These are phyloP conservation scores for Gloeopeniophorella convolvens DNA, from an alignment of 768 basidiomycete genomes.

Conservation along the genomic window DNA sequence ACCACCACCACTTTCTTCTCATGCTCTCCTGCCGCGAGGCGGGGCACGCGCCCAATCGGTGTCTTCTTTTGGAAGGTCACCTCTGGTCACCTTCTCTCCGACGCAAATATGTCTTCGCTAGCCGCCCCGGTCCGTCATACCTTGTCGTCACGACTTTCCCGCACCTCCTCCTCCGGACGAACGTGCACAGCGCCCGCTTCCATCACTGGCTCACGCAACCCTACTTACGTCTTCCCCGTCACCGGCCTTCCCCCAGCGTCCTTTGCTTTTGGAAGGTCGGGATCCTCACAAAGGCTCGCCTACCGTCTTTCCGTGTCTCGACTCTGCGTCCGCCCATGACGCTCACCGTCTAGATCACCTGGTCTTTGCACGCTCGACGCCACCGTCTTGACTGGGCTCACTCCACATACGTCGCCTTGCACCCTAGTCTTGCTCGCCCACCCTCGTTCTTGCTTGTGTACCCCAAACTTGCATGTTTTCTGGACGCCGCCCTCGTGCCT, in stretches of 20 bases:
- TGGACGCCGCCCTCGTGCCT: no score
- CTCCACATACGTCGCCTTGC: no score
- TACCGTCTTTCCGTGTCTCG: slow-evolving; percentile 5
- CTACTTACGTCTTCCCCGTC: slow-evolving; percentile 8
- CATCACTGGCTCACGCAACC: slow-evolving; percentile 4
- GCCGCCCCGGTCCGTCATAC: slow-evolving; percentile 12
- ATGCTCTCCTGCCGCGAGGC: neutral
- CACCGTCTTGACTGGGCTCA: no score
- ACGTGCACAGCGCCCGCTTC: slow-evolving; percentile 4
- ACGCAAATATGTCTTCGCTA: neutral
- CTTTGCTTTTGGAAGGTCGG: slow-evolving; percentile 7
- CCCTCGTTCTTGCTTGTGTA: no score
- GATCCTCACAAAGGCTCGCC: slow-evolving; percentile 2
- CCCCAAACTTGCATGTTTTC: no score
- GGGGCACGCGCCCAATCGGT: neutral
- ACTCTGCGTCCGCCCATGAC: no score
- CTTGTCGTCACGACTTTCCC: slow-evolving; percentile 5
- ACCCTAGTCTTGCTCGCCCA: no score
- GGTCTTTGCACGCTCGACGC: no score
- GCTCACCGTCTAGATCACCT: neutral
- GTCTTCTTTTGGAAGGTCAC: neutral
- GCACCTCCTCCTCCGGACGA: slow-evolving; percentile 9
- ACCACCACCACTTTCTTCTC: neutral
- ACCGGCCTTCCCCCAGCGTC: slow-evolving; percentile 10
- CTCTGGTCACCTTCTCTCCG: slow-evolving; percentile 5